These are phyloP conservation scores for Phytophthora ramorum DNA, from an alignment of 352 stramenopile species.

Conservation along the genomic window DNA sequence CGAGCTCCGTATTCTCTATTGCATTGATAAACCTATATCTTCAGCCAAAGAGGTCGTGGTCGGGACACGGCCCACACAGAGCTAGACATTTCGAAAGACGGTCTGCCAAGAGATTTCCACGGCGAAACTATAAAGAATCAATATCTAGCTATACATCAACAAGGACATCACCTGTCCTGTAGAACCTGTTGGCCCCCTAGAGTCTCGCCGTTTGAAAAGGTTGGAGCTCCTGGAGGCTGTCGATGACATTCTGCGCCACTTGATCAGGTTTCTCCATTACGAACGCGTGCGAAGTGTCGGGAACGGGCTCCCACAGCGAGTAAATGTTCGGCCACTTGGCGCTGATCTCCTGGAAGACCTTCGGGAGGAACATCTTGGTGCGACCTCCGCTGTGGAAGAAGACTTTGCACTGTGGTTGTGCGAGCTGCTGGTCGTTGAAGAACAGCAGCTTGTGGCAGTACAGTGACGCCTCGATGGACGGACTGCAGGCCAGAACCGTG, in stretches of 20 bases:
- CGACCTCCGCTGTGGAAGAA: slow-evolving; percentile 32
- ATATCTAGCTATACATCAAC: too few species aligned
- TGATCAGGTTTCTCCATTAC: slow-evolving; percentile 45
- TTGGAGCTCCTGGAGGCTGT: slow-evolving; percentile 18
- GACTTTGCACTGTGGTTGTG: slow-evolving; percentile 23
- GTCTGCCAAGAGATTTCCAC: too few species aligned
- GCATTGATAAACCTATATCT: too few species aligned
- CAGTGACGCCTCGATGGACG: slow-evolving; percentile 46
- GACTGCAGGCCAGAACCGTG: slow-evolving; percentile 40
- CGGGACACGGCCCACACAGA: too few species aligned
- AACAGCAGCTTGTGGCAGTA: slow-evolving; percentile 34
- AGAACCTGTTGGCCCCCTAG: too few species aligned
- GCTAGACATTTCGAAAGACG: too few species aligned
- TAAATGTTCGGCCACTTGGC: slow-evolving; percentile 40
- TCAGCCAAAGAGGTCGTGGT: too few species aligned
- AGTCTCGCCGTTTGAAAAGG: neutral
- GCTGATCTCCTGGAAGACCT: slow-evolving; percentile 26
- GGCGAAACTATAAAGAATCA: too few species aligned
- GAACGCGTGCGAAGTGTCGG: slow-evolving; percentile 40
- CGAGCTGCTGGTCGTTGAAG: slow-evolving; percentile 29
- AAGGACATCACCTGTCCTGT: too few species aligned
- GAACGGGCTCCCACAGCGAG: slow-evolving; percentile 25
- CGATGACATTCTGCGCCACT: slow-evolving; percentile 34
- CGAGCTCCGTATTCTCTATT: slow-evolving; percentile 7
- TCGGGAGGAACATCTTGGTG: slow-evolving; percentile 40